Percentiles rank a stretch among this genome's conserved stretches.
phyloP scores from a whole-genome alignment of 805 yeast genomes.

The Kluyveromyces aestuarii region DNA sequence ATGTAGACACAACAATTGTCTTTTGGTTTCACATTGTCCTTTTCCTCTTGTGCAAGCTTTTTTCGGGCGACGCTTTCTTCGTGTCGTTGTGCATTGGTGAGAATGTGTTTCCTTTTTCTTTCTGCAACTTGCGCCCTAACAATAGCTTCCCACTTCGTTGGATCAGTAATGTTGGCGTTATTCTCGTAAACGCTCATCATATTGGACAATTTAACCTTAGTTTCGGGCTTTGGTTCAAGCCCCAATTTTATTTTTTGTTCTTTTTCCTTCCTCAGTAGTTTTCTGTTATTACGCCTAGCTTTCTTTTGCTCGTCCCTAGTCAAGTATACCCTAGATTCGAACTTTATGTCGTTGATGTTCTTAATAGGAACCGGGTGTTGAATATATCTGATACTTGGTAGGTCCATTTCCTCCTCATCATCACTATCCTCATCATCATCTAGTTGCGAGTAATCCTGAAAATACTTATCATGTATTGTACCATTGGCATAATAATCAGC shows the following conservation, averaged over 20 bases:
- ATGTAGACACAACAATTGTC: conserved; percentile 42
- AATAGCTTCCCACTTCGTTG: conserved; percentile 71
- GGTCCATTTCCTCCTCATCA: conserved; percentile 24
- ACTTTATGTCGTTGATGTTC: conserved; percentile 37
- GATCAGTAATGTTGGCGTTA: conserved; percentile 78
- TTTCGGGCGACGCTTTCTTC: conserved; percentile 16
- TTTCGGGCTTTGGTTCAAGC: conserved; percentile 77
- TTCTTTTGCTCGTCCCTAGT: conserved; percentile 74
- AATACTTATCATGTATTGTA: conserved; percentile 30
- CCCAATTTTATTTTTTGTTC: conserved; percentile 78
- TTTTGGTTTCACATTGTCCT: not conserved
- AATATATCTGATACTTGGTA: conserved; percentile 57
- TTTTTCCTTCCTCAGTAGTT: conserved; percentile 50
- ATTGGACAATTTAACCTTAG: conserved; percentile 77
- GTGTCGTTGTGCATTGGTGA: conserved; percentile 50
- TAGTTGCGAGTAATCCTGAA: conserved; percentile 22
- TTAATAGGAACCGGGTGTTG: conserved; percentile 72
- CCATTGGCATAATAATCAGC: conserved; percentile 40
- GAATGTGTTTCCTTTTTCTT: conserved; percentile 49
- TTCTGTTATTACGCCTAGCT: conserved; percentile 60
- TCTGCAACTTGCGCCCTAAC: conserved; percentile 63
- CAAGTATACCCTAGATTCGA: conserved; percentile 42
- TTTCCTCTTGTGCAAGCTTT: conserved; percentile 2
- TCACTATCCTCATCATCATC: conserved; percentile 20
- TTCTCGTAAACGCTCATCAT: conserved; percentile 75